These are phyloP conservation scores for Teunomyces gatunensis DNA, from an alignment of 805 yeast species.

Conservation along the genomic window DNA sequence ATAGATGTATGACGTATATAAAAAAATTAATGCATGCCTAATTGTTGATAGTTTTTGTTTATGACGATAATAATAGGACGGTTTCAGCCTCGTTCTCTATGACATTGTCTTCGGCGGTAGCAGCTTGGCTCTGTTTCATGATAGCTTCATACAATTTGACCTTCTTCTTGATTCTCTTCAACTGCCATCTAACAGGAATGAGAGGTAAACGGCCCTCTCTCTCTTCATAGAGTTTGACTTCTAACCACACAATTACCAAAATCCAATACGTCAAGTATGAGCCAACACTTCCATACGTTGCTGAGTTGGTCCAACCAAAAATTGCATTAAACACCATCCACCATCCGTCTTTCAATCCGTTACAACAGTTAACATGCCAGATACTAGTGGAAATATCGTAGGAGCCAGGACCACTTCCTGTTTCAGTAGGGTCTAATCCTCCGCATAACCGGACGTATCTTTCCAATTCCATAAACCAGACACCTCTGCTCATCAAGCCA, in stretches of 20 bases:
- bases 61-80: conserved; percentile 5
- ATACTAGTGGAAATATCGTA: conserved; percentile 39
- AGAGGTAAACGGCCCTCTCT: conserved; percentile 36
- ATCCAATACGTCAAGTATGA: conserved; percentile 39
- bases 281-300: conserved; percentile 43
- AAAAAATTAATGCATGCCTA: not conserved
- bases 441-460: conserved; percentile 36
- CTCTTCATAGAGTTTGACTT: conserved; percentile 34
- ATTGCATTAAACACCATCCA: conserved; percentile 48
- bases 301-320: conserved; percentile 47
- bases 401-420: conserved; percentile 47
- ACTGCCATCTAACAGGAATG: conserved; percentile 40
- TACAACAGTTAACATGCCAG: conserved; percentile 49
- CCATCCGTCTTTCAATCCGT: conserved; percentile 43
- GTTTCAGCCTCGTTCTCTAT: conserved; percentile 7
- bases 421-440: conserved; percentile 42
- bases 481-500: conserved; percentile 43
- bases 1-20: conserved; percentile 2
- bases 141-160: conserved; percentile 12
- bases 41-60: not conserved
- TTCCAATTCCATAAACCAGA: conserved; percentile 44
- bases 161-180: conserved; percentile 32
- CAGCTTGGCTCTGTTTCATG: conserved; percentile 5
- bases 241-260: conserved; percentile 29
- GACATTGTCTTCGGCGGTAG: not conserved